Conservation (phyloP, 805 yeast species). For the Pichia exigua region DNA sequence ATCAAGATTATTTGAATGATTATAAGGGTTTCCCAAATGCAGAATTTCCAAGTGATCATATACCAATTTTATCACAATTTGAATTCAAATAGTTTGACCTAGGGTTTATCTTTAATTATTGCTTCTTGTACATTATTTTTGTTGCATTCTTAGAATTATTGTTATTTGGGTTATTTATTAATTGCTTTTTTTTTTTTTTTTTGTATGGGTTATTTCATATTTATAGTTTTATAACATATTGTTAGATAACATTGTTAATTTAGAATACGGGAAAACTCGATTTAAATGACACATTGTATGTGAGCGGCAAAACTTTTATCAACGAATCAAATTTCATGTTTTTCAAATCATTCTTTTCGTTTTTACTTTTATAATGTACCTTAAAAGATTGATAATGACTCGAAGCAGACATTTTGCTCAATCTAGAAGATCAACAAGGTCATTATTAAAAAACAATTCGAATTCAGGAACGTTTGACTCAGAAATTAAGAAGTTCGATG, state of each 20-base stretch:
- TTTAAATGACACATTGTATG: no score
- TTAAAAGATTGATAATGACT: slow-evolving; percentile 6
- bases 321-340: not conserved
- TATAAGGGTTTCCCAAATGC: slow-evolving; percentile 44
- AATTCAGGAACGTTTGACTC: slow-evolving; percentile 4
- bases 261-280: no score
- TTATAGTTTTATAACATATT: not conserved
- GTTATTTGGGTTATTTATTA: not conserved
- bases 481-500: slow-evolving; percentile 7
- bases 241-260: not conserved
- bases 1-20: slow-evolving; percentile 24
- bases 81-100: slow-evolving; percentile 8
- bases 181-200: not conserved
- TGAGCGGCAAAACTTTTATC: not conserved
- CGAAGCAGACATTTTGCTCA: slow-evolving; percentile 9
- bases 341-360: not conserved
- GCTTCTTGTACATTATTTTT: not conserved
- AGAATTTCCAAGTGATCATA: slow-evolving; percentile 49
- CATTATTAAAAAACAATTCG: not conserved
- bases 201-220: not conserved
- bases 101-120: not conserved
- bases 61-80: slow-evolving; percentile 25
- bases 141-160: not conserved
- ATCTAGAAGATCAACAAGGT: not conserved
- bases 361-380: not conserved